These are phyloP conservation scores for Dothistroma septosporum DNA, from an alignment of 2,329 filamentous ascomycete species.

Conservation along the genomic window DNA sequence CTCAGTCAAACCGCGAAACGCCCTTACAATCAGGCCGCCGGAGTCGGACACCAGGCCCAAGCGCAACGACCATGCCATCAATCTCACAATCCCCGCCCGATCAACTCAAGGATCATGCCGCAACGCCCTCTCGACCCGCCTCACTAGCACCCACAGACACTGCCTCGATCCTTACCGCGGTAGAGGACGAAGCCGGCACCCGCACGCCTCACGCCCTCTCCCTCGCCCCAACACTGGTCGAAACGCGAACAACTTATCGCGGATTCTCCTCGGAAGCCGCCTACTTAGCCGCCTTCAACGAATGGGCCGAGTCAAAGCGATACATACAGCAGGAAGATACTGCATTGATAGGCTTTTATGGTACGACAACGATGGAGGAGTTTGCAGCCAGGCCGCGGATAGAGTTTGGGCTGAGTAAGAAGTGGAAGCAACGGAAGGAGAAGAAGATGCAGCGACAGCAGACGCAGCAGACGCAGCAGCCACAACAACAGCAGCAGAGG, in stretches of 20 bases:
- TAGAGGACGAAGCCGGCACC: background rate
- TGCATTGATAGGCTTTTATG: conserved; percentile 29
- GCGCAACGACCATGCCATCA: background rate
- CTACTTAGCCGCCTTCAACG: conserved; percentile 29
- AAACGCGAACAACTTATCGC: conserved; percentile 21
- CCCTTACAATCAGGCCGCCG: background rate
- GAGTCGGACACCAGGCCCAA: background rate
- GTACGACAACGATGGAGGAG: conserved; percentile 28
- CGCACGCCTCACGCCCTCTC: background rate
- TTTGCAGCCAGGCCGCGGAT: conserved; percentile 21
- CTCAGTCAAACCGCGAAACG: background rate
- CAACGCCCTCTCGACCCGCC: background rate
- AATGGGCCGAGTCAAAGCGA: conserved; percentile 31
- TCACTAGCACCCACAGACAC: background rate
- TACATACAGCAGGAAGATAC: conserved; percentile 25
- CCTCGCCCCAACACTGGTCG: conserved; percentile 1
- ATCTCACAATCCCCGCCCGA: background rate
- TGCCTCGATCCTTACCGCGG: background rate
- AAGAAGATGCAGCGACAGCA: conserved; percentile 9
- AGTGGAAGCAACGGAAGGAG: conserved; percentile 22
- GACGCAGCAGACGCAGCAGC: background rate
- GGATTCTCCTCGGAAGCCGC: conserved; percentile 30
- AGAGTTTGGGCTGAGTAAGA: conserved; percentile 24
- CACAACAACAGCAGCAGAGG: background rate
- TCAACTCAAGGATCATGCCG: background rate